Evolutionary conservation across 179 eudicot species (phyloP), one percentile per base, ranked within the genome.

Genomic region (Beta macrorhiza): DNA sequence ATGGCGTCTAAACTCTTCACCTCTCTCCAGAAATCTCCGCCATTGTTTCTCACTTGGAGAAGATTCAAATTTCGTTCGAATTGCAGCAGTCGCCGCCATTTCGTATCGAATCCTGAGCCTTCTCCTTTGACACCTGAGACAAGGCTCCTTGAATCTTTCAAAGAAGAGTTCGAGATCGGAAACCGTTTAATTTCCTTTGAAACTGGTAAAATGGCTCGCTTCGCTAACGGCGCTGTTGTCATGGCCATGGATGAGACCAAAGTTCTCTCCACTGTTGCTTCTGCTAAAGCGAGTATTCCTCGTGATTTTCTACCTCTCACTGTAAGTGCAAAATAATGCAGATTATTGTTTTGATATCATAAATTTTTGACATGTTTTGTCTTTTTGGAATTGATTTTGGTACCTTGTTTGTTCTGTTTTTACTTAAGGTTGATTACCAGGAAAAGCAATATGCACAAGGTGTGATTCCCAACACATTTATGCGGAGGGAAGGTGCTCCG

Each of bases 401-500:
- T 17, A 29, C 13, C 69, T 19, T 72, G 51, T 64, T 72, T 68
- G 10, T 49, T 49, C 76, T 85, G 64, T 55, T 67, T 72, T 55
- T 6, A 37, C 14, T 68, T 57, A 82, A 95, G 99, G 99, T 96
- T 90, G 98, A 96, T 84, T 96, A 96, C 83, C 97, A 94, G 87
- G 99, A 93, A 88, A 96, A 96, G 87, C 98, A 94, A 57, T 96
- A 88, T 68, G 98, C 99, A 70, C 97, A 91, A 87, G 94, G 99
- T 71, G 91, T 91, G 72, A 96, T 96, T 75, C 99, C 99, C 58
- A 88, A 79, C 80, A 94, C 99, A 76, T 96, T 87, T 69, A 94
- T 96, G 98, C 88, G 99, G 78, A 90, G 99, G 83, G 99, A 96
- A 86, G 99, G 99, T 74, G 98, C 99, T 86, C 99, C 99, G 4